A percentile compares a stretch with the other conserved stretches of the same genome.
Evolutionary conservation across 2,329 filamentous ascomycete species (phyloP).

Genomic region (Didymella keratinophila): DNA sequence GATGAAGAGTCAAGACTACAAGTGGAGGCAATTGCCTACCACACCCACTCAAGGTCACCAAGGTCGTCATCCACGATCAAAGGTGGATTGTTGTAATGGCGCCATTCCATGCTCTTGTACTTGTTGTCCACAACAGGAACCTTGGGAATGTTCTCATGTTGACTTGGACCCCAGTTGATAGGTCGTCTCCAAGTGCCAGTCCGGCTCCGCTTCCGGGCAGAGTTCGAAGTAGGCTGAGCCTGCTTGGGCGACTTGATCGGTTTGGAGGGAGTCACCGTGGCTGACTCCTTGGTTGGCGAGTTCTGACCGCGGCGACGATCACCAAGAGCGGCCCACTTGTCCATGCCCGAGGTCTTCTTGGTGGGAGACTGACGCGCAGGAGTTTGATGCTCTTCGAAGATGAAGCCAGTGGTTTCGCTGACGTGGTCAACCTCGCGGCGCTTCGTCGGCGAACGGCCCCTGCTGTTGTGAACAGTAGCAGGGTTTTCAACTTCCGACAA

Average conservation of each 20-base stretch:
- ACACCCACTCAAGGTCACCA: constrained; percentile 91
- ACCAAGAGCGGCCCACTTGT: constrained; percentile 91
- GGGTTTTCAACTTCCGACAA: constrained; percentile 64
- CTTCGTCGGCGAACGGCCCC: constrained; percentile 48
- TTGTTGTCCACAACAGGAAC: constrained; percentile 52
- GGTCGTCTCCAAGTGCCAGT: constrained; percentile 49
- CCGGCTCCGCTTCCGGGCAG: constrained; percentile 51
- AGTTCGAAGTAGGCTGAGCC: constrained; percentile 43
- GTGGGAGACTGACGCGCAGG: constrained; percentile 69
- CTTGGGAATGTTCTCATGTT: constrained; percentile 43
- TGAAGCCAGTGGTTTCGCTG: constrained; percentile 72
- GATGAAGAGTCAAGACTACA: constrained; percentile 60
- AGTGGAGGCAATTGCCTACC: constrained; percentile 78
- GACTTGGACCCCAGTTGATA: constrained; percentile 47
- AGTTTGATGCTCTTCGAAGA: constrained; percentile 70
- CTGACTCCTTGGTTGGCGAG: constrained; percentile 16
- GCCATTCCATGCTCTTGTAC: constrained; percentile 60
- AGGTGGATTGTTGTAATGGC: constrained; percentile 50
- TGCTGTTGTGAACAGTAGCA: constrained; percentile 60
- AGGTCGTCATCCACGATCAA: constrained; percentile 65
- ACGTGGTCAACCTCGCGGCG: constrained; percentile 66
- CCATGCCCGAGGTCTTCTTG: constrained; percentile 69
- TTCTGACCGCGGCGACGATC: constrained; percentile 76
- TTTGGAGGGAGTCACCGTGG: constrained; percentile 52
- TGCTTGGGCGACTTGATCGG: constrained; percentile 49